phyloP scores from a whole-genome alignment of 2,329 filamentous ascomycete genomes.

The Gaeumannomyces sp. region DNA sequence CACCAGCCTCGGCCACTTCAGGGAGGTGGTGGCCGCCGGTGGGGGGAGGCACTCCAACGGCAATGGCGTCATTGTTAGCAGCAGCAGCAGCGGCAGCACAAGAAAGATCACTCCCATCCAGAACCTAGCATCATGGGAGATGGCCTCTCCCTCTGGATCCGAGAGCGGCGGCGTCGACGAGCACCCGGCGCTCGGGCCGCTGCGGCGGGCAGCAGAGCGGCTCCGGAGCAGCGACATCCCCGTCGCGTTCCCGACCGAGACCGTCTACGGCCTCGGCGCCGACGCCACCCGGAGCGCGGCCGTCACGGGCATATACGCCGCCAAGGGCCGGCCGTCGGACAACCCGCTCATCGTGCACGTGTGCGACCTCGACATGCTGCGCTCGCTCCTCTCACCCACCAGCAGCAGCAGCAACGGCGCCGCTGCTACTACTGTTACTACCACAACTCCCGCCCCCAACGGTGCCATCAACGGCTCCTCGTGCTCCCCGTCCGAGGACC shows the following conservation, averaged over 20 bases:
- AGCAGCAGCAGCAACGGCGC: slow-evolving; percentile 1
- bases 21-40: neutral
- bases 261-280: slow-evolving; percentile 93
- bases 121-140: slow-evolving; percentile 33
- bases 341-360: slow-evolving; percentile 95
- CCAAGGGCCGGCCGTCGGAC: slow-evolving; percentile 85
- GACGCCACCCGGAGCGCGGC: slow-evolving; percentile 82
- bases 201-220: slow-evolving; percentile 60
- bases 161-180: slow-evolving; percentile 14
- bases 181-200: slow-evolving; percentile 27
- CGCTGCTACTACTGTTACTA: slow-evolving; percentile 11
- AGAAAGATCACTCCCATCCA: slow-evolving; percentile 14
- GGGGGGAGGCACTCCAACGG: neutral
- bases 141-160: slow-evolving; percentile 19
- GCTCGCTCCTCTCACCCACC: slow-evolving; percentile 46
- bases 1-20: slow-evolving; percentile 16
- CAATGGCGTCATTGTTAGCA: neutral
- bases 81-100: neutral
- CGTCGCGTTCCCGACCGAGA: slow-evolving; percentile 95
- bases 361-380: slow-evolving; percentile 71
- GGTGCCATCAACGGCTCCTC: slow-evolving; percentile 16
- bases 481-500: slow-evolving; percentile 22
- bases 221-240: slow-evolving; percentile 63
- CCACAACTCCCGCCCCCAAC: no score
- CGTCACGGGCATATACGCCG: slow-evolving; percentile 85